These are phyloP conservation scores for Neckera pumila DNA, from an alignment of 225 moss, liverwort and hornwort species.

Conservation along the genomic window DNA sequence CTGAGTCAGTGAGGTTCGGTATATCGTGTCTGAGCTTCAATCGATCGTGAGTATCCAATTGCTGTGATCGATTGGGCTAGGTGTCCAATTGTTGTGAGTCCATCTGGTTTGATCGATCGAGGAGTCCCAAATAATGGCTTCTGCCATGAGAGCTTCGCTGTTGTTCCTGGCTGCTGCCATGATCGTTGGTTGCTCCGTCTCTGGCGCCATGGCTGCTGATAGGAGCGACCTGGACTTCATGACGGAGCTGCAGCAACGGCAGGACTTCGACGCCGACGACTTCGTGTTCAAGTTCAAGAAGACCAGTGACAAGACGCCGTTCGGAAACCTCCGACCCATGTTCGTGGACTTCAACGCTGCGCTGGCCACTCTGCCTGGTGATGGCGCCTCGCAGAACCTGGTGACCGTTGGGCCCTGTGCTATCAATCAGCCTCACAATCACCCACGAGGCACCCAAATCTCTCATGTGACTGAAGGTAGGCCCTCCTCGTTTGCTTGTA, in stretches of 20 bases:
- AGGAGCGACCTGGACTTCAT: not conserved
- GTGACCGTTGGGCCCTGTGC: conserved; percentile 23
- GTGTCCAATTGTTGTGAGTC: not conserved
- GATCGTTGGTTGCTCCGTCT: not conserved
- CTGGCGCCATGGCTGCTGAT: not conserved
- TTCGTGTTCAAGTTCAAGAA: conserved; percentile 13
- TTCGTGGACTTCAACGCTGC: conserved; percentile 20
- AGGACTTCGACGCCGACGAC: not conserved
- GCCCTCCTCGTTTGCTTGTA: no score
- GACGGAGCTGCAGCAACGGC: not conserved
- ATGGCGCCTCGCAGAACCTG: conserved; percentile 17
- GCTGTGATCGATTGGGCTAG: not conserved
- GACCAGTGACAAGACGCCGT: not conserved
- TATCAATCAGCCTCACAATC: conserved; percentile 25
- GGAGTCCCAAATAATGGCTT: not conserved
- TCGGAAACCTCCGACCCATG: conserved; percentile 17
- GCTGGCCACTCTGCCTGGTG: conserved; percentile 12
- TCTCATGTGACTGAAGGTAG: conserved; percentile 23
- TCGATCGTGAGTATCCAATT: not conserved
- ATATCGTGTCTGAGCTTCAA: not conserved
- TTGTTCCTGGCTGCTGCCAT: not conserved
- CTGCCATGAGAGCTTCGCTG: not conserved
- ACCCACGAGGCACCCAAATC: conserved; percentile 14
- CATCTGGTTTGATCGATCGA: not conserved
- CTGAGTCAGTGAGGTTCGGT: not conserved